Base-by-base conservation (phyloP, 768 basidiomycete species). In the Leccinum aurantiacum region DNA sequence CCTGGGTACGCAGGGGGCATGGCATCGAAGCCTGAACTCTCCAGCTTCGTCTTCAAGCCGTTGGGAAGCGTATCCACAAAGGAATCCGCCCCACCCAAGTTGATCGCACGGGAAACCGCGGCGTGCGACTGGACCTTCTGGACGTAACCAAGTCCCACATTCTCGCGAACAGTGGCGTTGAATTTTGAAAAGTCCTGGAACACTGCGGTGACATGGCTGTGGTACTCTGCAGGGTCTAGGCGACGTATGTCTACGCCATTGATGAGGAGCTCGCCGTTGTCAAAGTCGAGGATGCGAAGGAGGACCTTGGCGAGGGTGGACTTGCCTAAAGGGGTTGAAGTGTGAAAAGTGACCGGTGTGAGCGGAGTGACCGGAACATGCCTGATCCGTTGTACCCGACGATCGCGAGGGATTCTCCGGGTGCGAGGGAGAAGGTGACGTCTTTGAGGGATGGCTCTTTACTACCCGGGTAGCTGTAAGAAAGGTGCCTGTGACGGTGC, bases 131-230 rank as follows among this genome's bases (percentile, higher is more conserved):
- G 75, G 62, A 93, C 73, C 64, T 85, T 82, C 14, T 82, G 82
- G 19, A 94, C 83, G 65, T 81, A 84, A 19, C 93, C 93, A 3
- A 95, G 76, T n/a, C 93, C 93, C 29, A 93, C 86, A 69, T 95
- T 95, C 70, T 93, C 90, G 62, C 85, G 80, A 17, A 93, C 80
- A 0, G 91, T 86, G 6, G 87, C 81, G 67, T 84, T 87, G 70
- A 89, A 93, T 69, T 88, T 88, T 54, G 89, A 87, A 72, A 93
- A 94, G 47, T 87, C 87, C 72, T 95, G 93, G 73, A 95, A 91
- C 19, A 94, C 88, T 19, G 87, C 87, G n/a, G 89, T 86, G 14
- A 86, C 75, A 67, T 87, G 90, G 41, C 77, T 76, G 71, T 95
- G 93, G 60, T 90, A 85, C 50, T 92, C 90, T 8, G 72, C 73